phyloP scores from a whole-genome alignment of 2,329 filamentous ascomycete species.

The Epichloe sibirici region DNA sequence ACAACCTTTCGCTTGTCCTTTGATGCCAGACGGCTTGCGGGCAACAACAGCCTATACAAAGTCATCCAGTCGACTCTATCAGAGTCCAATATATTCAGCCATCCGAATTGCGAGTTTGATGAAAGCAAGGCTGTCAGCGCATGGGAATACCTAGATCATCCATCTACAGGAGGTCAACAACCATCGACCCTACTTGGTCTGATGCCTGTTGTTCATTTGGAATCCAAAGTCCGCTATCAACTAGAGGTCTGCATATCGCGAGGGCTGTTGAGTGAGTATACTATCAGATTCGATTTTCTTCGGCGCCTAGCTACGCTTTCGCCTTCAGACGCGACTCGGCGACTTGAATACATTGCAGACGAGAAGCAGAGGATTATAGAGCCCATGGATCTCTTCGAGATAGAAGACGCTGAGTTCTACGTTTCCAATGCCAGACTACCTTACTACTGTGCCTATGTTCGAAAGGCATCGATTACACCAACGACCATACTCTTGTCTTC shows the following conservation, averaged over 20 bases:
- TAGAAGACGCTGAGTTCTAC: constrained; percentile 36
- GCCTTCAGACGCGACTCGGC: constrained; percentile 41
- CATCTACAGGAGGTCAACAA: constrained; percentile 10
- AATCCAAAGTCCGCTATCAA: constrained; percentile 73
- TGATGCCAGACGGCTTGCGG: constrained; percentile 9
- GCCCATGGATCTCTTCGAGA: constrained; percentile 59
- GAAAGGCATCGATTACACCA: constrained; percentile 71
- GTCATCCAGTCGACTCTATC: constrained; percentile 41
- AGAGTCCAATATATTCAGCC: constrained; percentile 59
- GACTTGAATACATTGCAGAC: constrained; percentile 65
- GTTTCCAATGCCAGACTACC: constrained; percentile 44
- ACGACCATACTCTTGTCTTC: constrained; percentile 69
- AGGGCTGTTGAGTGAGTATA: constrained; percentile 63
- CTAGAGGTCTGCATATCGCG: constrained; percentile 88
- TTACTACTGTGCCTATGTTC: constrained; percentile 59
- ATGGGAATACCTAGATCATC: constrained; percentile 21
- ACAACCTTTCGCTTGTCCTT: constrained; percentile 36
- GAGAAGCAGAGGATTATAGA: constrained; percentile 49
- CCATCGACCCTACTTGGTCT: constrained; percentile 17
- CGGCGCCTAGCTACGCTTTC: constrained; percentile 37
- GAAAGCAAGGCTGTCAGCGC: constrained; percentile 15
- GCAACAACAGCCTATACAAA: not conserved
- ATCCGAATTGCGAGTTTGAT: constrained; percentile 28
- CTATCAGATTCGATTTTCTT: constrained; percentile 56
- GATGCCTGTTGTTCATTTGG: constrained; percentile 27